A percentile compares a stretch with the other conserved stretches of the same genome.
Evolutionary conservation across 768 basidiomycete genomes (phyloP).

Genomic region (Kwoniella botswanensis): DNA sequence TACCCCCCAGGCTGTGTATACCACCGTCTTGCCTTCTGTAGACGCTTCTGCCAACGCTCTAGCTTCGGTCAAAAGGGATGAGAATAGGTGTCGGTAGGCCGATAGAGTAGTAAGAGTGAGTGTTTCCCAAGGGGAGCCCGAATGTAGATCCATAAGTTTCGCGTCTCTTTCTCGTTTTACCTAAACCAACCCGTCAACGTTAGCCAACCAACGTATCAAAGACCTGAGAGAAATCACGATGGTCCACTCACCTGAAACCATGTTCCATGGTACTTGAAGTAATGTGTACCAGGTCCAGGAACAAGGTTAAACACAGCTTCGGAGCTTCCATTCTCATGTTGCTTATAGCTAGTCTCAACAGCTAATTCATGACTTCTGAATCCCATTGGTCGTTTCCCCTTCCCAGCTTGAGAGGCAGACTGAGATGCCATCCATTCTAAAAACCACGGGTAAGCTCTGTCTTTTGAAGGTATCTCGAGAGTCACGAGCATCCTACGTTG

Average conservation of each 20-base stretch:
- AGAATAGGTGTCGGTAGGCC: slow-evolving; percentile 79
- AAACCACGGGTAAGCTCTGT: slow-evolving; percentile 95
- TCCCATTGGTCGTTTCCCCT: slow-evolving; percentile 58
- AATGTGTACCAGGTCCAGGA: slow-evolving; percentile 93
- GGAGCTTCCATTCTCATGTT: slow-evolving; percentile 89
- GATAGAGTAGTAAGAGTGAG: slow-evolving; percentile 92
- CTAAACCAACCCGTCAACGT: slow-evolving; percentile 59
- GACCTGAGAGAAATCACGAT: too few relatives aligned
- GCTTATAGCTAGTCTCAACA: slow-evolving; percentile 84
- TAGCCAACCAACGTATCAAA: neutral
- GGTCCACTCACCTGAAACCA: slow-evolving; percentile 83
- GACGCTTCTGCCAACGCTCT: slow-evolving; percentile 80
- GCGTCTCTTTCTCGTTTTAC: slow-evolving; percentile 94
- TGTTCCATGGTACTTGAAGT: slow-evolving; percentile 82
- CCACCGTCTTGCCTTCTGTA: slow-evolving; percentile 91
- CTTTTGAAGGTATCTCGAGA: slow-evolving; percentile 94
- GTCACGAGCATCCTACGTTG: slow-evolving; percentile 90
- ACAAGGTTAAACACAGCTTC: slow-evolving; percentile 90
- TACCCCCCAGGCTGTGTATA: slow-evolving; percentile 94
- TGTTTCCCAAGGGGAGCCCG: slow-evolving; percentile 96
- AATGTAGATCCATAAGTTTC: slow-evolving; percentile 85
- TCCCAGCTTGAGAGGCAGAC: slow-evolving; percentile 57
- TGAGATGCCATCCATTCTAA: slow-evolving; percentile 92
- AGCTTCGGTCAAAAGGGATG: slow-evolving; percentile 82
- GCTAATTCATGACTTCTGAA: slow-evolving; percentile 87